Conservation (phyloP, 768 basidiomycete species). For the Leccinum variicolor region DNA sequence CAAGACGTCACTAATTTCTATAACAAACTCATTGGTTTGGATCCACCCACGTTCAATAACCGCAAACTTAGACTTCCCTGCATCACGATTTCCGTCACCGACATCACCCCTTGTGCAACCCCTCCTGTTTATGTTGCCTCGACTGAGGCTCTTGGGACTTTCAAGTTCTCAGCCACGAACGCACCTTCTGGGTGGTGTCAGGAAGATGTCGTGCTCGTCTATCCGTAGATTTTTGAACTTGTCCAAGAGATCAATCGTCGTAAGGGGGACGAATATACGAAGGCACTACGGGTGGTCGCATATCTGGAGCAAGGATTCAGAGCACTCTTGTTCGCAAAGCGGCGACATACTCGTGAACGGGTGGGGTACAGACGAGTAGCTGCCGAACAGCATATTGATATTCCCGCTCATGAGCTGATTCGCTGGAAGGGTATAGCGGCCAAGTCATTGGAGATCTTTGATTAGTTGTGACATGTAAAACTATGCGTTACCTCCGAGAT, state of each 20-base stretch:
- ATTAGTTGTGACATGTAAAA: no score
- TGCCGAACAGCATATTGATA: not conserved
- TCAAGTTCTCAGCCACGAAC: not conserved
- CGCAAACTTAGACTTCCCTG: constrained; percentile 10
- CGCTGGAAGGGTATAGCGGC: not conserved
- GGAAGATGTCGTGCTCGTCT: constrained; percentile 1
- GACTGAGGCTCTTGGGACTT: constrained; percentile 1
- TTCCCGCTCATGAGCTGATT: not conserved
- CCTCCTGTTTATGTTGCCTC: not conserved
- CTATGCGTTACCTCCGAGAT: no score
- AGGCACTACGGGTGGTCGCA: no score
- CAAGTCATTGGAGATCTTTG: constrained; percentile 1
- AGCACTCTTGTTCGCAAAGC: no score
- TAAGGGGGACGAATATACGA: no score
- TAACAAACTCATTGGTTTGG: not conserved
- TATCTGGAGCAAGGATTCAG: no score
- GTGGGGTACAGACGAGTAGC: constrained; percentile 18
- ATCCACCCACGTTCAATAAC: not conserved
- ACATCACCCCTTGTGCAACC: not conserved
- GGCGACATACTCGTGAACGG: not conserved
- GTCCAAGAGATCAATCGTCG: no score
- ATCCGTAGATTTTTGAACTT: constrained; percentile 11
- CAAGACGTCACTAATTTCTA: not conserved
- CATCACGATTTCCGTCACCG: constrained; percentile 6
- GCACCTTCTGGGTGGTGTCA: not conserved